These are phyloP conservation scores for Populus hybrid DNA, from an alignment of 441 rosid genomes.

Conservation along the genomic window DNA sequence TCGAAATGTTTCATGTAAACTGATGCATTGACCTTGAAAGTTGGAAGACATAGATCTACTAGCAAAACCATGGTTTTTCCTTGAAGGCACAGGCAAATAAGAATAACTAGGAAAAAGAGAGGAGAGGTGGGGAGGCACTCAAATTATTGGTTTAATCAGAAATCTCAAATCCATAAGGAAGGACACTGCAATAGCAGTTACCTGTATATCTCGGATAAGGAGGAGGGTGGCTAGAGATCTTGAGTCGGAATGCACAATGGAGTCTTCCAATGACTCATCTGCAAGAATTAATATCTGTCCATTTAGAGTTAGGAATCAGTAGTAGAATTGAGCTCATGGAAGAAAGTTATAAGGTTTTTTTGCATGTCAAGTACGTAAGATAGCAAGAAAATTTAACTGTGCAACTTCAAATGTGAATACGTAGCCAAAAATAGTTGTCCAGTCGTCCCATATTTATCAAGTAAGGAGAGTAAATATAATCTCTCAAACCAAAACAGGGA, in stretches of 20 bases:
- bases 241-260: constrained; percentile 89
- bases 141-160: neutral
- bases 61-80: neutral
- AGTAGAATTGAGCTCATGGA: constrained; percentile 1
- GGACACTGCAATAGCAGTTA: constrained; percentile 16
- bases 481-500: neutral
- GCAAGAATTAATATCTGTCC: constrained; percentile 92
- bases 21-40: neutral
- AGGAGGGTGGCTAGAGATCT: constrained; percentile 95
- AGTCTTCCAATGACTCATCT: constrained; percentile 93
- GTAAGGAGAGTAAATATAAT: neutral
- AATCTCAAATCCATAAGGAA: neutral
- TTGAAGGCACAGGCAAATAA: neutral
- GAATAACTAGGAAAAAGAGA: neutral
- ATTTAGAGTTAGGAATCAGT: constrained; percentile 51
- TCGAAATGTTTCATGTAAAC: neutral
- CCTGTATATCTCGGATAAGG: constrained; percentile 95
- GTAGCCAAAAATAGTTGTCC: neutral
- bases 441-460: neutral
- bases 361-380: neutral
- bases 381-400: neutral
- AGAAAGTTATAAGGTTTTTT: neutral
- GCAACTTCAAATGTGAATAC: neutral
- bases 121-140: neutral
- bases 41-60: neutral